Conservation (phyloP, 2,329 filamentous ascomycete species). For the Pseudovirgaria hyperparasitica region DNA sequence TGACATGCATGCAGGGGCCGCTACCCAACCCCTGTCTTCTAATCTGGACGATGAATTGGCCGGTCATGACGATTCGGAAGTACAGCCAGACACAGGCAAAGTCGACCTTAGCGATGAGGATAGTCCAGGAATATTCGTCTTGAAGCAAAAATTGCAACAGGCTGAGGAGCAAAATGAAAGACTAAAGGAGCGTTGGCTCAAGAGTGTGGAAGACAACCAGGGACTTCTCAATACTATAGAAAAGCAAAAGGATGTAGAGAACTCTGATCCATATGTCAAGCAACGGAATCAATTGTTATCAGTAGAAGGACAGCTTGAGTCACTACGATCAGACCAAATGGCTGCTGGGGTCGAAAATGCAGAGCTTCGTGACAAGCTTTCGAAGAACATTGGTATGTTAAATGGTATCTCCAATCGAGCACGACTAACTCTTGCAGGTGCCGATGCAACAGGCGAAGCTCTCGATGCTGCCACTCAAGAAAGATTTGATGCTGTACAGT, state of each 20-base stretch:
- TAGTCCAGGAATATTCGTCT: constrained; percentile 14
- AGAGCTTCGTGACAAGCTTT: constrained; percentile 22
- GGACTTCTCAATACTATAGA: constrained; percentile 25
- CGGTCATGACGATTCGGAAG: constrained; percentile 2
- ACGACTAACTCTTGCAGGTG: no score
- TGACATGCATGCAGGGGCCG: constrained; percentile 26
- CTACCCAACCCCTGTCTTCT: constrained; percentile 11
- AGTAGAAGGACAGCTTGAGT: constrained; percentile 11
- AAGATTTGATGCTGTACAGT: no score
- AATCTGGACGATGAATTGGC: constrained; percentile 19
- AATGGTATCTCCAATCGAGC: no score
- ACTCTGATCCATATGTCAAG: constrained; percentile 8
- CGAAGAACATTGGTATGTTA: no score
- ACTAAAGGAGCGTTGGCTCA: constrained; percentile 27
- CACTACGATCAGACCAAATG: constrained; percentile 20
- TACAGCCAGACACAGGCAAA: constrained; percentile 1
- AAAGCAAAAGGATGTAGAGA: constrained; percentile 1
- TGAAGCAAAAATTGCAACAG: constrained; percentile 25
- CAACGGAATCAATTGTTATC: constrained; percentile 8
- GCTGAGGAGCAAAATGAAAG: constrained; percentile 22
- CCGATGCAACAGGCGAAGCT: no score
- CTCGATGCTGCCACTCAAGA: no score
- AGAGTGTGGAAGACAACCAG: constrained; percentile 28
- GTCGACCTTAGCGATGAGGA: constrained; percentile 4
- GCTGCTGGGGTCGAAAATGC: constrained; percentile 15